Evolutionary conservation across 106 monocot species (phyloP), one percentile per base, ranked within the genome.

Genomic region (Phalaenopsis aphrodite): DNA sequence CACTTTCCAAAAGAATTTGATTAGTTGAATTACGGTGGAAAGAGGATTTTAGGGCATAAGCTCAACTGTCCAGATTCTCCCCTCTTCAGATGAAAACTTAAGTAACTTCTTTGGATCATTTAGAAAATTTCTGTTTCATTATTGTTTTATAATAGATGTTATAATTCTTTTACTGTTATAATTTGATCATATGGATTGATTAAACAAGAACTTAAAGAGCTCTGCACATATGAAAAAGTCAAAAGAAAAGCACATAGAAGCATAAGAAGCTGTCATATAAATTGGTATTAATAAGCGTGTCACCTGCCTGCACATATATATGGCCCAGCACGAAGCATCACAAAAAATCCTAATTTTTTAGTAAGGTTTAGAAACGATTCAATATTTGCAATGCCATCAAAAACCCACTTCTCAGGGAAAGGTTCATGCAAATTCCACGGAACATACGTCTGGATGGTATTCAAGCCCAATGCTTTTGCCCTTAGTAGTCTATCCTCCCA

Each of bases 381-480:
- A 57, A 99, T 79, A 71, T 99, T 85, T 10, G 91, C 92, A 65
- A 94, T 84, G 30, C 88, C 98, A 75, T 93, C 87, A 84, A 99
- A 99, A 24, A 72, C 80, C 94, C 91, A 99, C 52, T 89, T 87
- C 84, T 80, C 15, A 0, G 91, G 91, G 30, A 56, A 57, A 75
- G 98, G 98, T 77, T 99, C 98, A 79, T 99, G 98, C 79, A 94
- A 83, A 80, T 99, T 99, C 98, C 98, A 99, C 41, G 98, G 93
- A 46, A 99, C 93, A 85, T 99, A 99, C 11, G 94, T 99, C 79
- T 99, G 98, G 55, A 99, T 95, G 16, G 98, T 87, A 82, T 95
- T 99, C 85, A 99, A 86, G 21, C 98, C 98, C 76, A 99, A 76
- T 65, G 94, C 94, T 78, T 99, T 94, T 58, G 94, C 98, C 86